Conservation (phyloP, 441 rosid species). For the Corymbia calophylla region DNA sequence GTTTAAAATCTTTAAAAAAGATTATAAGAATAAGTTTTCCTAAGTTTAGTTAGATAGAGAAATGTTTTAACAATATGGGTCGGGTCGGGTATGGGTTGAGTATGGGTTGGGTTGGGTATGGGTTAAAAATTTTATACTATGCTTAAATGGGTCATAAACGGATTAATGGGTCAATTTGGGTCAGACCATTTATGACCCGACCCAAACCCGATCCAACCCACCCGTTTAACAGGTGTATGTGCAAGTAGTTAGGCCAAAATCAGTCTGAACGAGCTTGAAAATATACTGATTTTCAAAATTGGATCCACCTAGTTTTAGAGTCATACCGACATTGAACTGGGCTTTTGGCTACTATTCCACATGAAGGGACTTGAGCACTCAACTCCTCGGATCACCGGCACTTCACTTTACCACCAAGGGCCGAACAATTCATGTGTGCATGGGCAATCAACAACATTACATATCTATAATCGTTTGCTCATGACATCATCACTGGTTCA, state of each 20-base stretch:
- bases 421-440: fast-evolving
- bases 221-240: no score
- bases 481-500: background rate
- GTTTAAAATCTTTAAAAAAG: no score
- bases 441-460: background rate
- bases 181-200: no score
- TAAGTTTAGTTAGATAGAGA: no score
- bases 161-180: no score
- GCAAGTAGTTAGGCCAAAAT: background rate
- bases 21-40: no score
- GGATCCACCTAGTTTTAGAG: background rate
- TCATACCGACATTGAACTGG: background rate
- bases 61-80: no score
- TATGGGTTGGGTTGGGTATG: no score
- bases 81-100: no score
- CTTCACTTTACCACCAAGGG: background rate
- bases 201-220: no score
- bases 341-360: background rate
- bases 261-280: background rate
- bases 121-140: no score
- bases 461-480: background rate
- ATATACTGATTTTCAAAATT: background rate
- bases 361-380: background rate
- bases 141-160: no score
- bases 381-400: fast-evolving